Percentiles rank a stretch among this genome's conserved stretches.
phyloP scores from a whole-genome alignment of 2,329 filamentous ascomycete species.

The Colletotrichum eremochloae region DNA sequence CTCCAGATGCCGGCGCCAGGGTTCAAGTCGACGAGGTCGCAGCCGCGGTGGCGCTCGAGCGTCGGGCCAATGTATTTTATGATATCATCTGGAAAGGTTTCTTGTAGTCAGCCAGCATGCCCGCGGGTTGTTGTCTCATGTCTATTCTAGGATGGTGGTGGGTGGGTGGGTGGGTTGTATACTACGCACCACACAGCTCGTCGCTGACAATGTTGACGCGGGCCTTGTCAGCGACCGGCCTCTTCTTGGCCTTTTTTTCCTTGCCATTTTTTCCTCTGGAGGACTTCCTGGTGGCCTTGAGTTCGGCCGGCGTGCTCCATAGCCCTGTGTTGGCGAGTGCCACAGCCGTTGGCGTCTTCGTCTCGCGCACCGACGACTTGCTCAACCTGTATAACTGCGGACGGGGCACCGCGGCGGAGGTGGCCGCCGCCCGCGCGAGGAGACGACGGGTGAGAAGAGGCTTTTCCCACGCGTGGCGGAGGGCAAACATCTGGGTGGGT shows the following conservation, averaged over 20 bases:
- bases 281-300: not conserved
- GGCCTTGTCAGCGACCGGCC: conserved; percentile 16
- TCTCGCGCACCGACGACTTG: not conserved
- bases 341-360: not conserved
- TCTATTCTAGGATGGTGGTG: not conserved
- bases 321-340: not conserved
- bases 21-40: conserved; percentile 89
- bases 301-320: not conserved
- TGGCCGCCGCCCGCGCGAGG: not conserved
- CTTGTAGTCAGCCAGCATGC: not conserved
- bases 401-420: not conserved
- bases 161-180: not conserved
- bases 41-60: conserved; percentile 78
- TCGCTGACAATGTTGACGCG: conserved; percentile 68
- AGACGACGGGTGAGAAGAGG: not conserved
- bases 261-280: not conserved
- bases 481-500: not conserved
- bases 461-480: not conserved
- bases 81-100: conserved; percentile 69
- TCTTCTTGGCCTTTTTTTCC: conserved; percentile 1
- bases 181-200: conserved; percentile 60
- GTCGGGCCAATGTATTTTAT: conserved; percentile 77
- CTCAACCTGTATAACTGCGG: not conserved
- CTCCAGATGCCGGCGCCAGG: conserved; percentile 87
- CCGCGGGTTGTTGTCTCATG: not conserved